These are phyloP conservation scores for Ceratocystis cacaofunesta DNA, from an alignment of 2,329 filamentous ascomycete genomes.

Conservation along the genomic window DNA sequence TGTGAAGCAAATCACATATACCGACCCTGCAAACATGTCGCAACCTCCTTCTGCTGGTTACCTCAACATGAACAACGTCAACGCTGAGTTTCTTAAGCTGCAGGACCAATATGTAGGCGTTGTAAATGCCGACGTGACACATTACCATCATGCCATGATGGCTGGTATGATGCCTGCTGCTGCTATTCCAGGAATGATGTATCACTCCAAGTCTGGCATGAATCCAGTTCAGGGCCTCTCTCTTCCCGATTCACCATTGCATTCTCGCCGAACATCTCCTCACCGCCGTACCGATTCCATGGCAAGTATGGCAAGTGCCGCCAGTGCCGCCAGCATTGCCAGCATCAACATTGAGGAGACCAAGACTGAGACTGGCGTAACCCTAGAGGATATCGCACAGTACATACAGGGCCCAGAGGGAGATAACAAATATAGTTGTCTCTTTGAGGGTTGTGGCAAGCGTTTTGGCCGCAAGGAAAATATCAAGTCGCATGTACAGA, in stretches of 20 bases:
- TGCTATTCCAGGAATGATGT: constrained; percentile 12
- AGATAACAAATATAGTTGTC: constrained; percentile 66
- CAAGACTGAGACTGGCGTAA: constrained; percentile 68
- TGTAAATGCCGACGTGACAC: constrained; percentile 12
- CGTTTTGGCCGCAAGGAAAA: constrained; percentile 96
- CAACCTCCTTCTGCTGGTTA: constrained; percentile 40
- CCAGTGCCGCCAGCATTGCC: constrained; percentile 44
- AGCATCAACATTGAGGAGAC: constrained; percentile 51
- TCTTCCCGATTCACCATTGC: background rate
- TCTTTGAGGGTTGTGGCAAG: constrained; percentile 68
- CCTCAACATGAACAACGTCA: constrained; percentile 37
- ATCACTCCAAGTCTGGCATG: constrained; percentile 6
- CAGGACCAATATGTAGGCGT: constrained; percentile 18
- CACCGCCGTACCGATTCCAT: constrained; percentile 46
- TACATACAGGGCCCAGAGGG: constrained; percentile 61
- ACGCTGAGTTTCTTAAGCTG: constrained; percentile 31
- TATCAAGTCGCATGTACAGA: constrained; percentile 96
- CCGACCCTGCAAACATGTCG: constrained; percentile 26
- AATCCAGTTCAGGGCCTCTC: background rate
- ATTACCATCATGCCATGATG: constrained; percentile 16
- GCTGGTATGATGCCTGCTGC: constrained; percentile 12
- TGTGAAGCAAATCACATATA: constrained; percentile 29
- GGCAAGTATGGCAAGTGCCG: constrained; percentile 42
- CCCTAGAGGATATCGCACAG: constrained; percentile 64
- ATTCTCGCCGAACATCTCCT: constrained; percentile 19